Evolutionary conservation across 768 basidiomycete species (phyloP), one percentile per base, ranked within the genome.

Genomic region (Phanerodontia chrysosporium): DNA sequence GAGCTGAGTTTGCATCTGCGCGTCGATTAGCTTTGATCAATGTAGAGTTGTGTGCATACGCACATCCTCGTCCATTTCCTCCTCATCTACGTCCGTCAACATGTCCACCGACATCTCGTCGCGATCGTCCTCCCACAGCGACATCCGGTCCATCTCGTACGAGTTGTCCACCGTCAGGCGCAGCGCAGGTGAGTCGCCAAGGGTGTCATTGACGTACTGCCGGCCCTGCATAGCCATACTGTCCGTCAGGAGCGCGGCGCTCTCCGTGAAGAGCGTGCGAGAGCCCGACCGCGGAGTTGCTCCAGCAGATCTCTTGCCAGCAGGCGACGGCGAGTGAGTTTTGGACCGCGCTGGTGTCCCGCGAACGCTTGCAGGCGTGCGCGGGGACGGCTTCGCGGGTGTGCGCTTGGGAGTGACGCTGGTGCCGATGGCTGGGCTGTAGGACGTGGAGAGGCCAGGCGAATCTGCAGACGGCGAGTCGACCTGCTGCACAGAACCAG

Each of bases 31-130:
- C 39, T 21, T 27, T 45, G 51, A 29, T 3, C 25, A 49, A 22
- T 13, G 28, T 36, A 16, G 32, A 25, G 13, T 24, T 13, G 16
- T 12, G 25, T 10, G 30, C 8, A 42, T 39, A 60, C 67, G 45
- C 32, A 85, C 87, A 67, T 91, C 90, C 66, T 91, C 90, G 64
- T 92, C 90, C 2, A 87, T 79, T n/a, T 84, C 70, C n/a, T 64
- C 66, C 65, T 92, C 90, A 64, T 91, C 87, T 2, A 87, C 79
- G 25, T 84, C 71, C 25, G 87, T 92, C 51, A 87, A 68, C 82
- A 91, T 84, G 65, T 91, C 90, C 62, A 89, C 72, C 21, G 81
- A 83, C 78, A 86, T 83, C 30, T 84, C 82, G 25, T 84, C 79
- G 8, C 72, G 45, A 16, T 49, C 58, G 12, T 44, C 80, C 49